A percentile compares a stretch with the other conserved stretches of the same genome.
phyloP scores from a whole-genome alignment of 257 asterid genomes.

The Ehretia macrophylla region DNA sequence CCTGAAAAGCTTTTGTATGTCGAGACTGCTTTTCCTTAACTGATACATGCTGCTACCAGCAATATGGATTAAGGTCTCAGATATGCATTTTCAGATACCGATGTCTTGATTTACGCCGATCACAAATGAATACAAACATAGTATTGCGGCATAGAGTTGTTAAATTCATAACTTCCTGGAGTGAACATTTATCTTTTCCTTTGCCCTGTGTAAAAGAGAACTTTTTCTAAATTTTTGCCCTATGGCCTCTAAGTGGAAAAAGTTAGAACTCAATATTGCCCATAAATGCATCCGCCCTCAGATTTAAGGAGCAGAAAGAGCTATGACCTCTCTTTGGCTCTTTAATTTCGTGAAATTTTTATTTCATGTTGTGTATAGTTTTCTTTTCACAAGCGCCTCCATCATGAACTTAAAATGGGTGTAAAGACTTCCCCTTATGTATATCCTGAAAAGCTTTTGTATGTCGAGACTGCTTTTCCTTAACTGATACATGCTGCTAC shows the following conservation, averaged over 20 bases:
- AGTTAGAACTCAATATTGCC: no score
- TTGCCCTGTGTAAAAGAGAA: no score
- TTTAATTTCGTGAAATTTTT: background rate
- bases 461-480: background rate
- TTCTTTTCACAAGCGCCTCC: background rate
- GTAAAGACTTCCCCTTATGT: background rate
- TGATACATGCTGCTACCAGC: background rate
- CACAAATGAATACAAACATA: conserved; percentile 68
- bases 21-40: background rate
- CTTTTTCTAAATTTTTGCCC: no score
- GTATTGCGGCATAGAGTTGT: conserved; percentile 86
- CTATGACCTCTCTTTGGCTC: background rate
- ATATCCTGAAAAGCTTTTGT: background rate
- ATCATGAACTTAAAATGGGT: background rate
- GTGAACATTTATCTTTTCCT: no score
- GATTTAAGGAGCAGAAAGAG: background rate
- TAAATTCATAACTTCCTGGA: no score
- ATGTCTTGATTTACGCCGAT: conserved; percentile 91
- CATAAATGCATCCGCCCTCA: no score
- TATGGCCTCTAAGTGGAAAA: no score
- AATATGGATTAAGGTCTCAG: conserved; percentile 13
- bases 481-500: background rate
- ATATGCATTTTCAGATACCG: conserved; percentile 50
- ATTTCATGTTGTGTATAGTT: background rate
- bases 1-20: background rate